Evolutionary conservation across 2,329 filamentous ascomycete species (phyloP), one percentile per base, ranked within the genome.

Genomic region (Neodidymelliopsis sp.): DNA sequence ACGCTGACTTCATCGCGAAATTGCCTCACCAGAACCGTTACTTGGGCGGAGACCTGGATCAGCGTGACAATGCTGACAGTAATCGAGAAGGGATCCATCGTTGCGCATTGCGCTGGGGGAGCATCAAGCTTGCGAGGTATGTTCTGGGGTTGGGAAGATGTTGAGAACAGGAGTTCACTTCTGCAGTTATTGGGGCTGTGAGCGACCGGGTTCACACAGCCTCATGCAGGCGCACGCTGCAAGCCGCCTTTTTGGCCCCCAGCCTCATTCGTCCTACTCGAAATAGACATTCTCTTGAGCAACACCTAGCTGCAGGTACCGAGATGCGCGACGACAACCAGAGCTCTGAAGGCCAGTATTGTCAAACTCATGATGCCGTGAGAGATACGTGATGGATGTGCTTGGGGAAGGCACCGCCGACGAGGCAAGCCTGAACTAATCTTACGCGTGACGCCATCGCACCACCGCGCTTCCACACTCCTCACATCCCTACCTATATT

Each of bases 1-100:
- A 57, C 49, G n/a, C 15, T 48, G 5, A 59, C 55, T 29, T 58
- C 56, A 43, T 64, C 55, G 35, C 52, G 51, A 30, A 64, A 63
- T 9, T 57, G 55, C 36, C 44, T 57, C 9, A 63, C 46, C 2
- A 59, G 55, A 9, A 57, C 38, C 2, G 49, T 45, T 3, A 63
- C 54, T 27, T 56, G 43, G 6, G 53, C 37, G 13, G 59, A 63
- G 7, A 62, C 48, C 24, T 58, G 51, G 22, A 65, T 49, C 7
- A 61, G 48, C 13, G 55, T 57, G 22, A 62, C 13, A 4, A 62
- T 44, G 19, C 53, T 51, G 27, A 54, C 54, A 12, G 54, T 54
- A 34, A 62, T 63, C 12, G 54, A 60, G 15, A 64, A 43, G 4
- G 59, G 59, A 37, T 63, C 61, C 28, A 50, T 48, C 33, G 43